Conservation (phyloP, 2,329 filamentous ascomycete species). For the Trichocomaceae sp. region DNA sequence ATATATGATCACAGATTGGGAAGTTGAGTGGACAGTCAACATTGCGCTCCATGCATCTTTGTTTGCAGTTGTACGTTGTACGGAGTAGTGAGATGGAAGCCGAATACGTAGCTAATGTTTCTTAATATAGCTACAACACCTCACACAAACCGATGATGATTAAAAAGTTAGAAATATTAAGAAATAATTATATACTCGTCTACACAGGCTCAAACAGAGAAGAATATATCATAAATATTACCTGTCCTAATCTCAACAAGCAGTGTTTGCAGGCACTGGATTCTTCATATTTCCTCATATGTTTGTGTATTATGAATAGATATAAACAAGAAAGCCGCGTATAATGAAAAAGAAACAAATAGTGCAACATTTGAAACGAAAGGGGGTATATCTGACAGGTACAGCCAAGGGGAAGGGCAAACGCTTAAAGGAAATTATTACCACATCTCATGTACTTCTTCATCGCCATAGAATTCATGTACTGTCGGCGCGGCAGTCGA, state of each 20-base stretch:
- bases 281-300: conserved; percentile 9
- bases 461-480: background rate
- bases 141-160: background rate
- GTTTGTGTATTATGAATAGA: conserved; percentile 11
- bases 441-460: conserved; percentile 3
- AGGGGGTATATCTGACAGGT: conserved; percentile 10
- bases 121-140: background rate
- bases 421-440: conserved; percentile 6
- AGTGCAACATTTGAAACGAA: background rate
- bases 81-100: background rate
- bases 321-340: conserved; percentile 23
- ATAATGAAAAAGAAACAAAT: background rate
- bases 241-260: background rate
- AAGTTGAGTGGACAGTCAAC: background rate
- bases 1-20: background rate
- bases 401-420: background rate
- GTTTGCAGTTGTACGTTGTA: background rate
- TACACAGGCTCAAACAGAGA: background rate
- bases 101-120: background rate
- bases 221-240: background rate
- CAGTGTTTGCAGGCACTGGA: background rate
- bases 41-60: background rate
- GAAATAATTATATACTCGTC: background rate
- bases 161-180: background rate
- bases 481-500: background rate